Evolutionary conservation across 345 rosid genomes (phyloP).

Genomic region (Euphorbia pulcherrima): DNA sequence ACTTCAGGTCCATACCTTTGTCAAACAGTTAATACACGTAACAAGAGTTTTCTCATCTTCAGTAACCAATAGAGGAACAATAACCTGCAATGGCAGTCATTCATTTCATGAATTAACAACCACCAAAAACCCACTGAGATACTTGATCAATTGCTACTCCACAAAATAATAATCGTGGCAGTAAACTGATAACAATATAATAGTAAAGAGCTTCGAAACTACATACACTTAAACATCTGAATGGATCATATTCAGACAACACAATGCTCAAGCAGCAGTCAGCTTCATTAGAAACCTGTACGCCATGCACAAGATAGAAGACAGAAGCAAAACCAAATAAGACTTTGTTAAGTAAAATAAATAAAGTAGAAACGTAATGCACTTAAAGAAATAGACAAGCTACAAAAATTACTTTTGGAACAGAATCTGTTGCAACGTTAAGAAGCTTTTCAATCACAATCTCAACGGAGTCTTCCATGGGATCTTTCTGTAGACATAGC

Average conservation of each 20-base stretch:
- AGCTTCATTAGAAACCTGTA: constrained; percentile 81
- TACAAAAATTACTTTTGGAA: constrained; percentile 55
- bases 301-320: constrained; percentile 12
- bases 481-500: constrained; percentile 57
- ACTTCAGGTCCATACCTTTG: constrained; percentile 57
- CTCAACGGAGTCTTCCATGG: constrained; percentile 91
- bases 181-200: no score
- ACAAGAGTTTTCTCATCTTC: constrained; percentile 94
- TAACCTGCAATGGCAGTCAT: constrained; percentile 51
- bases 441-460: constrained; percentile 88
- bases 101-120: constrained; percentile 9
- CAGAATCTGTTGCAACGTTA: constrained; percentile 67
- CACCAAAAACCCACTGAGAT: constrained; percentile 2
- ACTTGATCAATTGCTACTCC: not conserved
- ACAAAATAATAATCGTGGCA: not conserved
- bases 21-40: constrained; percentile 84
- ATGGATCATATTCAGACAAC: constrained; percentile 81
- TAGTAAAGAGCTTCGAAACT: not conserved
- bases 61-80: constrained; percentile 78
- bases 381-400: not conserved
- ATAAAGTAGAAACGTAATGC: not conserved
- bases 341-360: not conserved
- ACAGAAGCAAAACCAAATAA: constrained; percentile 5
- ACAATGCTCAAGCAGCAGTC: constrained; percentile 80
- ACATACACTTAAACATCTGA: constrained; percentile 94